These are phyloP conservation scores for Pilatotrama ljubarskyi DNA, from an alignment of 768 basidiomycete species.

Conservation along the genomic window DNA sequence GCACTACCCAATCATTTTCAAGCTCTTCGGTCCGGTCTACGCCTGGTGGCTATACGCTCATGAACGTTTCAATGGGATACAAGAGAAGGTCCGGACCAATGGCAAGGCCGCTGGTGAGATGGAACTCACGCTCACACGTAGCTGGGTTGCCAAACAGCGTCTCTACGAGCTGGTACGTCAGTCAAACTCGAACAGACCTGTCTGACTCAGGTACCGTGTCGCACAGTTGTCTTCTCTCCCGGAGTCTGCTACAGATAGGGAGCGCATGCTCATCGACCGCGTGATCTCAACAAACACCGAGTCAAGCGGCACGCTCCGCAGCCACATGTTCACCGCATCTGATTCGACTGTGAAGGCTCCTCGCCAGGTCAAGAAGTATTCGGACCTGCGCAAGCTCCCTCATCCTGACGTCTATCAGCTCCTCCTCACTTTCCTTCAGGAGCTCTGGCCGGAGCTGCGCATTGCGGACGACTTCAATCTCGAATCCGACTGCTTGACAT, in stretches of 20 bases:
- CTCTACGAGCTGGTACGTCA: not conserved
- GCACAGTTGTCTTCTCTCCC: not conserved
- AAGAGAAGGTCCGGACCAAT: not conserved
- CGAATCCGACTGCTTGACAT: not conserved
- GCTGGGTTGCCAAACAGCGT: not conserved
- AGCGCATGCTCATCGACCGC: not conserved
- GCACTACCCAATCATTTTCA: slow-evolving; percentile 5
- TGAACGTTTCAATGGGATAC: slow-evolving; percentile 8
- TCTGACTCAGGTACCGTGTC: not conserved
- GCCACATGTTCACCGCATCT: not conserved
- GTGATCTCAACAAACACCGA: not conserved
- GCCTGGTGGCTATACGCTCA: slow-evolving; percentile 14
- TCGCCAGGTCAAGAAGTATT: not conserved
- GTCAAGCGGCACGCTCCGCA: not conserved
- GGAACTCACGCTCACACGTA: slow-evolving; percentile 3
- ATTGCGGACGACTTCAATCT: not conserved
- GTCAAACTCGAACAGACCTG: not conserved
- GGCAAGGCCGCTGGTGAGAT: slow-evolving; percentile 3
- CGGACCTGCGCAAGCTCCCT: not conserved
- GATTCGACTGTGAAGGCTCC: not conserved
- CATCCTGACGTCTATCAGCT: not conserved
- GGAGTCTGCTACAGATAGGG: not conserved
- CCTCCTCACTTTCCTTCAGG: not conserved
- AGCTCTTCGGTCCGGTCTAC: not conserved
- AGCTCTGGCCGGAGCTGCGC: not conserved